Evolutionary conservation across 2,329 filamentous ascomycete genomes (phyloP), one percentile per base, ranked within the genome.

Genomic region (Chaetomiaceae sp.): DNA sequence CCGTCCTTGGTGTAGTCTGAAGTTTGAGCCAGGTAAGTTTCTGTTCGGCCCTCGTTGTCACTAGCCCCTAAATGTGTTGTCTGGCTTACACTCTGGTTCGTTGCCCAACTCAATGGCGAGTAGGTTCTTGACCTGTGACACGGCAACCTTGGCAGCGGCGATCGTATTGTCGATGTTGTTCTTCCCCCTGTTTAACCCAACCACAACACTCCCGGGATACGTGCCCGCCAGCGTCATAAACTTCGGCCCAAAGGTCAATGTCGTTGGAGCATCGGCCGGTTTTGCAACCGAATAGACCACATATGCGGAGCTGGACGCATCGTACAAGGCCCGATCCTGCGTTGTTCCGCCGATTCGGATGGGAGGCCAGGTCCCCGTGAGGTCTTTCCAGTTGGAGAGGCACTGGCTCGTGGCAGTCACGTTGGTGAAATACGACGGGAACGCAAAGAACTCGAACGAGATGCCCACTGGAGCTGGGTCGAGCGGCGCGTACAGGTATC

Each of bases 321-420:
- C 72, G 54, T 75, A 81, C 2, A 65, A 71, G 1, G 78, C 77
- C 4, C 77, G 72, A 56, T 81, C 78, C 67, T 80, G 76, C 0
- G 77, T 81, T 0, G 78, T 81, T 2, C 78, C 78, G n/a, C 78
- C 78, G 48, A 81, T 79, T 44, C 78, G 68, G 40, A 81, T 70
- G 0, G 76, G 77, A 7, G 77, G 76, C 72, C 73, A 77, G 10
- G 65, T 67, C 2, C 77, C 77, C 0, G 71, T 74, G 42, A 79
- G 52, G 12, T 70, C 66, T 53, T 73, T 71, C 57, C 78, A 70
- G 57, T 80, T 80, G 20, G 71, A 61, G 5, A 81, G 65, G 53
- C 78, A 81, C 56, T 73, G 71, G 0, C 63, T 67, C 0, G 77
- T 81, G 1, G 74, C 68, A 0, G 69, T 69, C 13, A 81, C 73